Conservation (phyloP, 2,329 filamentous ascomycete species). For the Pezizomycotina sp. region DNA sequence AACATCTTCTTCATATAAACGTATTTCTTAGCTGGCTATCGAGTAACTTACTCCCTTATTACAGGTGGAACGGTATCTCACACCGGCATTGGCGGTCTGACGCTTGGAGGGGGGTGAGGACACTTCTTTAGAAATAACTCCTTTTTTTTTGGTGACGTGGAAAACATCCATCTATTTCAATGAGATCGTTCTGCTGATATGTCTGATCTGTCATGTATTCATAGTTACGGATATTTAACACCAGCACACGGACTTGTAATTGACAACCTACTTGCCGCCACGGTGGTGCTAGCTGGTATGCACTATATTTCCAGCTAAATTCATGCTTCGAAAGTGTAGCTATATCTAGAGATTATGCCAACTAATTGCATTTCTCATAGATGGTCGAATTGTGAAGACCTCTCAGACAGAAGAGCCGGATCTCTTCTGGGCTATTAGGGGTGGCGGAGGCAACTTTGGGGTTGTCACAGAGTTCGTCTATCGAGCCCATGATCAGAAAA, state of each 20-base stretch:
- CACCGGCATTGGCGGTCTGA: constrained; percentile 16
- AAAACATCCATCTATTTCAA: too few relatives aligned
- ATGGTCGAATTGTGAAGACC: constrained; percentile 37
- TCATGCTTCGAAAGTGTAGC: too few relatives aligned
- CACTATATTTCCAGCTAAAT: too few relatives aligned
- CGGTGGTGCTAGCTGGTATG: constrained; percentile 15
- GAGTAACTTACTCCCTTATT: constrained; percentile 6
- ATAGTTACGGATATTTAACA: constrained; percentile 9
- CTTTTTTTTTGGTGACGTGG: too few relatives aligned
- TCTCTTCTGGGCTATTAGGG: constrained; percentile 41
- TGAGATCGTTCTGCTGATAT: too few relatives aligned
- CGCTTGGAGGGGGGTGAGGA: constrained; percentile 16
- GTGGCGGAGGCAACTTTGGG: constrained; percentile 44
- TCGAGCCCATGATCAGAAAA: constrained; percentile 34
- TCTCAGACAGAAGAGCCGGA: constrained; percentile 32
- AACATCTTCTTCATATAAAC: too few relatives aligned
- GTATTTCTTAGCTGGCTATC: too few relatives aligned
- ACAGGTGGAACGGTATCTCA: constrained; percentile 13
- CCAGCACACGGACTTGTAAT: constrained; percentile 13
- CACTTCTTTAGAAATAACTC: too few relatives aligned
- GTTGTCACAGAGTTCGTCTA: constrained; percentile 36
- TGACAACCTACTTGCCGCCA: constrained; percentile 13
- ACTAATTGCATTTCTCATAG: too few relatives aligned
- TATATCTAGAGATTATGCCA: too few relatives aligned
- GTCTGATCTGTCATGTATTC: too few relatives aligned